Base-by-base conservation (phyloP, 192 early-diverging fungal genomes). In the Backusella tarrabulga region DNA sequence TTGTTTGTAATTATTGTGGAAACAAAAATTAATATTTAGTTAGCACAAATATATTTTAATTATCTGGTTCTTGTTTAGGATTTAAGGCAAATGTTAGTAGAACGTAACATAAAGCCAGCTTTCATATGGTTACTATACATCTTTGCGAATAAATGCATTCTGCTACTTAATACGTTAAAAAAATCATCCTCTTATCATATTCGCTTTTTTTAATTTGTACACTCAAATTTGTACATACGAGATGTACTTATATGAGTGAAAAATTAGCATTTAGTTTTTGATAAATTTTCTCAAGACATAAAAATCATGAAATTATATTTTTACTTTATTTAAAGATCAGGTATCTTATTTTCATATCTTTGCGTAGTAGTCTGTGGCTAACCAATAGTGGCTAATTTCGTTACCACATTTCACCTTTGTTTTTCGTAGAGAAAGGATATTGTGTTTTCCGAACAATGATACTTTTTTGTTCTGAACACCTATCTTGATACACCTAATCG, bases 341-440 rank as follows among this genome's bases (percentile, higher is more conserved):
- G 14, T 63, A 29, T 29, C 23, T 11, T 63, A 29, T 63, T 8
- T 63, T 8, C 26, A 63, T 29, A 63, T 9, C 29, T 68, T 68
- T 34, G n/a, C 8, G 14, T 68, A 68, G 29, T 36, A 68, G 17
- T 36, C n/a, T 9, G 67, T 6, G 4, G 29, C n/a, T 35, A 68
- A 6, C 67, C 67, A 68, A 68, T 68, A 68, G 35, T 68, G 35
- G 19, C 34, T 68, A 36, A 68, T 68, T 68, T 68, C 67, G 29
- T 68, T 68, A 17, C 35, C 35, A n/a, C 34, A 34, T 35, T 35
- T 68, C 11, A 68, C 29, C 15, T 68, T 68, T 36, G 34, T 68
- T 35, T 34, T 34, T 68, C 17, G 67, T 35, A 35, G 6, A 34
- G 19, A 35, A 36, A 26, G 15, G 7, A 9, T 0, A 7, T 17